Conservation (phyloP, 139 green algal genomes). For the Picochlorum sp. region DNA sequence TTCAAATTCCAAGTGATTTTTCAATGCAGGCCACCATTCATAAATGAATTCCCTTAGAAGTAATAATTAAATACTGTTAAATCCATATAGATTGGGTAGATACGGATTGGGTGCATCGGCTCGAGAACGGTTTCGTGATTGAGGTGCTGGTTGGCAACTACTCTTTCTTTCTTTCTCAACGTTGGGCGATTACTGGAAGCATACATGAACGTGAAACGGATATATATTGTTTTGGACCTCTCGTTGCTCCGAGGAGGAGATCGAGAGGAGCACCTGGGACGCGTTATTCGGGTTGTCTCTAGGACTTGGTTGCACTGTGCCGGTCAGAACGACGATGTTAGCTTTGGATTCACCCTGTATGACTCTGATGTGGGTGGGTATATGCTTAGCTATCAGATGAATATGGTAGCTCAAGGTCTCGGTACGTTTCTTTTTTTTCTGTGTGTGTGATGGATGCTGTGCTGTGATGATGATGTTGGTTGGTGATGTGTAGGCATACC, state of each 20-base stretch:
- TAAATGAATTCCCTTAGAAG: no score
- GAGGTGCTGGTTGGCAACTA: neutral
- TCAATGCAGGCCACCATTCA: no score
- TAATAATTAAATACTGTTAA: neutral
- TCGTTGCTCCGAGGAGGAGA: neutral
- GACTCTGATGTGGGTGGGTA: conserved; percentile 4
- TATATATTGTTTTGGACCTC: conserved; percentile 16
- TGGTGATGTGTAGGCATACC: conserved; percentile 8
- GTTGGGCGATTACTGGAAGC: neutral
- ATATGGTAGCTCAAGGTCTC: neutral
- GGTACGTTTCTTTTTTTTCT: neutral
- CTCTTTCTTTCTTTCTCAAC: neutral
- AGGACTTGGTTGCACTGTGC: neutral
- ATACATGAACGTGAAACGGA: neutral
- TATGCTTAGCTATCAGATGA: neutral
- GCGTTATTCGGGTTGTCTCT: neutral
- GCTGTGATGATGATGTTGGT: no score
- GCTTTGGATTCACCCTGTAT: conserved; percentile 8
- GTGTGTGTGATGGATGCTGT: no score
- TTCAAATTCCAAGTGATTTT: no score
- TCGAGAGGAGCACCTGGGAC: neutral
- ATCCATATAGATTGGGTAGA: neutral
- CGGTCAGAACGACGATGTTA: neutral
- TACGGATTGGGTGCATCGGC: neutral
- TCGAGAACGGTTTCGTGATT: conserved; percentile 2